Base-by-base conservation (phyloP, 2,329 filamentous ascomycete species). In the Nemania sp. region DNA sequence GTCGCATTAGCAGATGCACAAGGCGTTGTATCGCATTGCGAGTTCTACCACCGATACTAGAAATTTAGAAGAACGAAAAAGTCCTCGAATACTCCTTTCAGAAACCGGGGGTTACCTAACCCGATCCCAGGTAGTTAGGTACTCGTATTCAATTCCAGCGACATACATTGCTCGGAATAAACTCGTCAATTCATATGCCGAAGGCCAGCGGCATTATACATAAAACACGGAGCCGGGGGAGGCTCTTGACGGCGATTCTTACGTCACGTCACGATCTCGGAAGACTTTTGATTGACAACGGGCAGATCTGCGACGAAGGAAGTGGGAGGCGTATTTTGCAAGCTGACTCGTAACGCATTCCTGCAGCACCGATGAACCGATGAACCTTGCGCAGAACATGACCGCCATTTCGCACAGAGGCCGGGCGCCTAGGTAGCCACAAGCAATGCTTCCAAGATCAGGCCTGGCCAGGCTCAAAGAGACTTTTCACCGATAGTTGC, bases 401-500 rank as follows among this genome's bases (percentile, higher is more conserved):
- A 53, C 59, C 50, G 59, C 47, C 42, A 54, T 37, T 54, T 62
- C 50, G 59, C 59, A 55, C 48, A 20, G 43, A 42, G 18, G 51
- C 42, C 40, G 18, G 45, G 9, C 25, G 25, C 25, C 7, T 29
- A 29, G 25, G 4, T 7, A 29, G n/a, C n/a, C n/a, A n/a, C n/a
- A n/a, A n/a, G n/a, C 25, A 29, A 29, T 29, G 40, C 48, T 47
- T 37, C 35, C 35, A 47, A 37, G 42, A 21, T 15, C 50, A 37
- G 32, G 50, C 37, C 25, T 48, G 48, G 42, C 49, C 21, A 15
- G 39, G 17, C 56, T 49, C 42, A 39, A 12, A 39, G 10, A 12
- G 45, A 25, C 25, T n/a, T 51, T 56, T 62, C 60, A 59, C 60
- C 60, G 60, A 62, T 59, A 55, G 21, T 62, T 59, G n/a, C 17